Conservation (phyloP, 106 monocot genomes). For the Dendrobium officinale region DNA sequence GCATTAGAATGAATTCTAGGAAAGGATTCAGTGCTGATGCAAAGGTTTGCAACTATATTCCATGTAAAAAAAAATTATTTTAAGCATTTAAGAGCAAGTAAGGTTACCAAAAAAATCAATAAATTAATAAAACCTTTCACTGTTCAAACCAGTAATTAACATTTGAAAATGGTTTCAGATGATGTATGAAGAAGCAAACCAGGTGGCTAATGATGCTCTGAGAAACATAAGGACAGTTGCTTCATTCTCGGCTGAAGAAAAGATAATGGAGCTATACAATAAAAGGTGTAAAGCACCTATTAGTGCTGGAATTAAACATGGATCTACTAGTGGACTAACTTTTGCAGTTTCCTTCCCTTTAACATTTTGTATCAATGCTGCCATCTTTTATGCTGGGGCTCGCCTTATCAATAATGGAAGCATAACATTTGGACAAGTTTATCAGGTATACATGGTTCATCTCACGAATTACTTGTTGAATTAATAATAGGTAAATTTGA, state of each 20-base stretch:
- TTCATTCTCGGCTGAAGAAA: slow-evolving; percentile 37
- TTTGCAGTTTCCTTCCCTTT: slow-evolving; percentile 23
- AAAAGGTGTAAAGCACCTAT: slow-evolving; percentile 22
- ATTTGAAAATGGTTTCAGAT: slow-evolving; percentile 12
- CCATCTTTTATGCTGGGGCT: slow-evolving; percentile 34
- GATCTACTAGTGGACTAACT: slow-evolving; percentile 35
- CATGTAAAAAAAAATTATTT: no score
- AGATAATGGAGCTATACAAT: slow-evolving; percentile 21
- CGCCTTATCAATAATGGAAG: slow-evolving; percentile 22
- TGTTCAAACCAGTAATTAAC: not conserved
- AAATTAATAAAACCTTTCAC: not conserved
- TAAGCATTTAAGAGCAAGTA: no score
- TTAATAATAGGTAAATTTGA: no score
- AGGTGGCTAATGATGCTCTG: slow-evolving; percentile 44
- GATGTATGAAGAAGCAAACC: slow-evolving; percentile 41
- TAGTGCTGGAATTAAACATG: slow-evolving; percentile 27
- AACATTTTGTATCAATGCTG: slow-evolving; percentile 27
- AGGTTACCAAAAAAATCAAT: no score
- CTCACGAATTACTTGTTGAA: no score
- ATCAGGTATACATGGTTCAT: slow-evolving; percentile 10
- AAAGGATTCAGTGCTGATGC: slow-evolving; percentile 53
- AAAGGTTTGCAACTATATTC: slow-evolving; percentile 22
- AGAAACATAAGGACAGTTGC: slow-evolving; percentile 42
- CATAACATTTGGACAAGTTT: slow-evolving; percentile 26
- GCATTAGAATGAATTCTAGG: slow-evolving; percentile 37